Percentiles rank a stretch among this genome's conserved stretches.
phyloP scores from a whole-genome alignment of 257 asterid genomes.

The Nicotiana undulata region DNA sequence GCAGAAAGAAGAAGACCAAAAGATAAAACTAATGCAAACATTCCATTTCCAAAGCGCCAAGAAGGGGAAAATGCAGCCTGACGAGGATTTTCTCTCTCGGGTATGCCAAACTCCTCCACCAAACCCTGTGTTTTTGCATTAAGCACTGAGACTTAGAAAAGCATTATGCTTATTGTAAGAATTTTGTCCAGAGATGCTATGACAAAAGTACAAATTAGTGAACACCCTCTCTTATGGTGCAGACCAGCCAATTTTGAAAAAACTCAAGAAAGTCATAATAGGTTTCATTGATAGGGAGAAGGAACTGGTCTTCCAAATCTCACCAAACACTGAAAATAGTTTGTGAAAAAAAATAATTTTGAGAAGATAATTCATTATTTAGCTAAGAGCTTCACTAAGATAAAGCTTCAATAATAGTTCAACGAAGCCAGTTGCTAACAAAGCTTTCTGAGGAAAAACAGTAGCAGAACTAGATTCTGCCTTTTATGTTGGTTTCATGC shows the following conservation, averaged over 20 bases:
- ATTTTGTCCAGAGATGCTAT: not conserved
- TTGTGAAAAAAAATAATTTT: not conserved
- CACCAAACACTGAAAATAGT: not conserved
- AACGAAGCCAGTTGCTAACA: not conserved
- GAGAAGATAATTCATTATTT: not conserved
- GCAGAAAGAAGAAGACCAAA: slow-evolving; percentile 92
- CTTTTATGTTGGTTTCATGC: not conserved
- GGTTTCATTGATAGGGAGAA: not conserved
- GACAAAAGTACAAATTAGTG: not conserved
- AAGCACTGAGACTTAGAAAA: not conserved
- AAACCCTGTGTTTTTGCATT: slow-evolving; percentile 44
- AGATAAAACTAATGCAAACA: slow-evolving; percentile 87
- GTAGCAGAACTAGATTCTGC: not conserved
- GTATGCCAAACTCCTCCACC: slow-evolving; percentile 89
- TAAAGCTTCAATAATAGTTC: not conserved
- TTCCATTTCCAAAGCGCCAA: slow-evolving; percentile 96
- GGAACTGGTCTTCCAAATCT: not conserved
- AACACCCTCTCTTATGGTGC: not conserved
- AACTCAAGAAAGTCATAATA: not conserved
- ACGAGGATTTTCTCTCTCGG: slow-evolving; percentile 56
- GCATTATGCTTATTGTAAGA: not conserved
- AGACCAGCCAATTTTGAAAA: not conserved
- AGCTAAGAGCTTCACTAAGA: slow-evolving; percentile 12
- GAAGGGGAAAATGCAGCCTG: slow-evolving; percentile 52
- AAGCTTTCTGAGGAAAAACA: not conserved